Evolutionary conservation across 371 early-diverging fungal species (phyloP).

Genomic region (Funneliformis caledonium): DNA sequence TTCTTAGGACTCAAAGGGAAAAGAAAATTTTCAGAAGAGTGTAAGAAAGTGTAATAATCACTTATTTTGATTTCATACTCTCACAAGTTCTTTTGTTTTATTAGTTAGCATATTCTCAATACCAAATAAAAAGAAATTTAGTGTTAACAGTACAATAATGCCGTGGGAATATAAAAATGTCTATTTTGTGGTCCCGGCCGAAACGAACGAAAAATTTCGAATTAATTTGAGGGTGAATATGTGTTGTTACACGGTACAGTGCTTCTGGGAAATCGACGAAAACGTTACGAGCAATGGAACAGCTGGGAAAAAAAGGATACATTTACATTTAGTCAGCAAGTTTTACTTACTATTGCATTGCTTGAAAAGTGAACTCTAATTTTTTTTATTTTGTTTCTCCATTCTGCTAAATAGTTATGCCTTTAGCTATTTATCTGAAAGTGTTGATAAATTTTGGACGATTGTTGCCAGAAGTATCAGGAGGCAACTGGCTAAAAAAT

Average conservation of each 20-base stretch:
- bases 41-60: too few species aligned
- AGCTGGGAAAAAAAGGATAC: neutral
- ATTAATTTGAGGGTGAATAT: conserved; percentile 14
- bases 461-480: too few species aligned
- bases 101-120: neutral
- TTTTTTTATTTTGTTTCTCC: too few species aligned
- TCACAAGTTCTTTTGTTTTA: conserved; percentile 13
- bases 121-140: conserved; percentile 23
- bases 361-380: too few species aligned
- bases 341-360: neutral
- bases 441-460: too few species aligned
- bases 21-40: too few species aligned
- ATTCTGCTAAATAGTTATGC: too few species aligned
- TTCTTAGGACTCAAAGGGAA: too few species aligned
- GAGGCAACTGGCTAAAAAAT: too few species aligned
- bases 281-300: neutral
- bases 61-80: neutral
- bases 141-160: conserved; percentile 30
- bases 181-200: conserved; percentile 7
- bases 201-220: conserved; percentile 11
- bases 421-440: too few species aligned
- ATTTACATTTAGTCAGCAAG: conserved; percentile 32
- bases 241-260: conserved; percentile 15
- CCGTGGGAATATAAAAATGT: neutral
- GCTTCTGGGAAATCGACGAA: conserved; percentile 32